phyloP scores from a whole-genome alignment of 768 basidiomycete genomes.

The Hypholoma fasciculare region DNA sequence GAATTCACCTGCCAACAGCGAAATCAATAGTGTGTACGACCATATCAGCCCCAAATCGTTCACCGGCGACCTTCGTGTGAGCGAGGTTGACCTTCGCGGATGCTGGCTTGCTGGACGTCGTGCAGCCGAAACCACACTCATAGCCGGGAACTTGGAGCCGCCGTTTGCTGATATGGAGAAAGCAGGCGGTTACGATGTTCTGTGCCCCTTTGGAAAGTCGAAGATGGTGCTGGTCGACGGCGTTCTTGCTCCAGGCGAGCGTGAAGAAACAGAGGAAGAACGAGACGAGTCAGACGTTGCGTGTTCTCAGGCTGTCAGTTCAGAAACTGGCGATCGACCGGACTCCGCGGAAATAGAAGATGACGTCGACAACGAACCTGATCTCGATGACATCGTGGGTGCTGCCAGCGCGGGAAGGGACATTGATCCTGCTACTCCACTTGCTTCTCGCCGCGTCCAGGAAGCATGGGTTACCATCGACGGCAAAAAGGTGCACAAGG shows the following conservation, averaged over 20 bases:
- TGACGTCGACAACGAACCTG: conserved; percentile 7
- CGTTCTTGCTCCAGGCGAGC: conserved; percentile 1
- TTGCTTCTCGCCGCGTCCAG: background rate
- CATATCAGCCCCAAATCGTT: conserved; percentile 21
- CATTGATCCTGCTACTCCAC: background rate
- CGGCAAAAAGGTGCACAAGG: conserved; percentile 11
- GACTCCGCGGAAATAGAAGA: background rate
- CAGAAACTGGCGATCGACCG: background rate
- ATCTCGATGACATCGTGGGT: conserved; percentile 9
- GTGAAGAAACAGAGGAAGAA: conserved; percentile 12
- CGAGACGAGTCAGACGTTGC: background rate
- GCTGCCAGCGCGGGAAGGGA: background rate
- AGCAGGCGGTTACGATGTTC: conserved; percentile 1
- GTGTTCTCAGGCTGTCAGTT: background rate
- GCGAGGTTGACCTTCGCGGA: conserved; percentile 5
- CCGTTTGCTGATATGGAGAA: background rate
- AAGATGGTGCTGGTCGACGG: conserved; percentile 13
- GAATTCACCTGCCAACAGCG: background rate
- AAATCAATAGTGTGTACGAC: conserved; percentile 15
- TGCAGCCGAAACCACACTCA: background rate
- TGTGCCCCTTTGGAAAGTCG: conserved; percentile 4
- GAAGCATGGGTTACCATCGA: conserved; percentile 8
- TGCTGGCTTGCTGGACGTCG: conserved; percentile 14
- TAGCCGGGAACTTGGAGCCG: background rate
- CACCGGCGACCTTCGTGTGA: conserved; percentile 19